phyloP scores from a whole-genome alignment of 73 alveolate genomes.

The Paramecium pentaurelia region DNA sequence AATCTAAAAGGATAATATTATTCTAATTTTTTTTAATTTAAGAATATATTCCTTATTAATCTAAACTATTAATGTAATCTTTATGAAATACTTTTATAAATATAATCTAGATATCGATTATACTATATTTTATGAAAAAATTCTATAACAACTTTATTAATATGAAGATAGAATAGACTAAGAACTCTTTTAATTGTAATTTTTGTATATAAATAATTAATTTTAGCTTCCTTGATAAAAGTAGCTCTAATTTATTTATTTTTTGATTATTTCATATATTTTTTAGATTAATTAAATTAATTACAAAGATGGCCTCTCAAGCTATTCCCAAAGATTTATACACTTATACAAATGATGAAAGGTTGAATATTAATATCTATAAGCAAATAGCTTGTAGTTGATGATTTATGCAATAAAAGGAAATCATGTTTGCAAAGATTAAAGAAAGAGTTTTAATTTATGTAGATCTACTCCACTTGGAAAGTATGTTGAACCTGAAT shows the following conservation, averaged over 20 bases:
- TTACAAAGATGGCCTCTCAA: not conserved
- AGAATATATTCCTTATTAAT: too few species aligned
- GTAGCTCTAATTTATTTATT: not conserved
- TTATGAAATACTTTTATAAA: too few species aligned
- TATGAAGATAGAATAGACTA: not conserved
- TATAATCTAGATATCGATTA: too few species aligned
- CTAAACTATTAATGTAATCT: too few species aligned
- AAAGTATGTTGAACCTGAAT: constrained; percentile 48
- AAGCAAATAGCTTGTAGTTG: not conserved
- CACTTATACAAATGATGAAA: not conserved
- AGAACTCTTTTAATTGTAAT: not conserved
- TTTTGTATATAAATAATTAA: too few species aligned
- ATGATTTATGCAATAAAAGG: not conserved
- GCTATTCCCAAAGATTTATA: not conserved
- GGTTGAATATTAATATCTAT: not conserved
- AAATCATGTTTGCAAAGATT: not conserved
- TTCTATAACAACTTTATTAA: not conserved
- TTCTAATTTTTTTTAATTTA: too few species aligned
- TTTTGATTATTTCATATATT: not conserved
- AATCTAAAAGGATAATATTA: too few species aligned
- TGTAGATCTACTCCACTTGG: constrained; percentile 24
- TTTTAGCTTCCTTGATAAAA: too few species aligned
- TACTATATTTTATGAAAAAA: too few species aligned
- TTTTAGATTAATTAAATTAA: not conserved
- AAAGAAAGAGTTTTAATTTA: not conserved